These are phyloP conservation scores for Boletus reticuloceps DNA, from an alignment of 768 basidiomycete species.

Conservation along the genomic window DNA sequence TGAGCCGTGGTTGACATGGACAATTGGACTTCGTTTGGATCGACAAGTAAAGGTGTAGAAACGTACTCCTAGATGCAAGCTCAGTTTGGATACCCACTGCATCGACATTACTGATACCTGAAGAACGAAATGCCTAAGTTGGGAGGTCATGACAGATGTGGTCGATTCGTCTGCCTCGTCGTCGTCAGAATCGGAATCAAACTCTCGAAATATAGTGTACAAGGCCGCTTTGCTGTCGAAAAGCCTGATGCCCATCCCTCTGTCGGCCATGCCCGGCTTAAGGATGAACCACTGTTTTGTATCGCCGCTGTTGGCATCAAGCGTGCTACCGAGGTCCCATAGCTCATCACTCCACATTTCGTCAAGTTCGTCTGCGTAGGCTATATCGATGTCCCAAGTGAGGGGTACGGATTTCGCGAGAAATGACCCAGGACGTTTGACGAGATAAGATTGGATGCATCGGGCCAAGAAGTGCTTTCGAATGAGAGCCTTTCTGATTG, in stretches of 20 bases:
- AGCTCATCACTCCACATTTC: slow-evolving; percentile 93
- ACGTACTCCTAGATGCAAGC: slow-evolving; percentile 73
- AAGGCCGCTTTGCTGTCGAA: slow-evolving; percentile 78
- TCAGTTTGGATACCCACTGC: slow-evolving; percentile 4
- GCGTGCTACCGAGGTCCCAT: slow-evolving; percentile 72
- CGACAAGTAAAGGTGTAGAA: slow-evolving; percentile 69
- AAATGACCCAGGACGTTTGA: slow-evolving; percentile 61
- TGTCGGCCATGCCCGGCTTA: slow-evolving; percentile 97
- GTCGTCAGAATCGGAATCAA: slow-evolving; percentile 61
- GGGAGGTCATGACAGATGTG: slow-evolving; percentile 74
- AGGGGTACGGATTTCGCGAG: slow-evolving; percentile 59
- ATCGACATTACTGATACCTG: slow-evolving; percentile 54
- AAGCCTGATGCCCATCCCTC: slow-evolving; percentile 91
- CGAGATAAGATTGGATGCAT: slow-evolving; percentile 66
- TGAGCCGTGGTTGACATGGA: slow-evolving; percentile 10
- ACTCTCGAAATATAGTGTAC: slow-evolving; percentile 72
- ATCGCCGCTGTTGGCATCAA: slow-evolving; percentile 40
- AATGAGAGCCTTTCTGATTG: slow-evolving; percentile 89
- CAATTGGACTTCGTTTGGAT: slow-evolving; percentile 49
- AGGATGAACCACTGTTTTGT: slow-evolving; percentile 80
- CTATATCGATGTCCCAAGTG: slow-evolving; percentile 84
- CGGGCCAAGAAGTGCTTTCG: slow-evolving; percentile 90
- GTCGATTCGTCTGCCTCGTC: slow-evolving; percentile 42
- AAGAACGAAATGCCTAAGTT: slow-evolving; percentile 92
- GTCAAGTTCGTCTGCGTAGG: slow-evolving; percentile 91